Evolutionary conservation across 2,329 filamentous ascomycete genomes (phyloP).

Genomic region (Colletotrichum kahawae): DNA sequence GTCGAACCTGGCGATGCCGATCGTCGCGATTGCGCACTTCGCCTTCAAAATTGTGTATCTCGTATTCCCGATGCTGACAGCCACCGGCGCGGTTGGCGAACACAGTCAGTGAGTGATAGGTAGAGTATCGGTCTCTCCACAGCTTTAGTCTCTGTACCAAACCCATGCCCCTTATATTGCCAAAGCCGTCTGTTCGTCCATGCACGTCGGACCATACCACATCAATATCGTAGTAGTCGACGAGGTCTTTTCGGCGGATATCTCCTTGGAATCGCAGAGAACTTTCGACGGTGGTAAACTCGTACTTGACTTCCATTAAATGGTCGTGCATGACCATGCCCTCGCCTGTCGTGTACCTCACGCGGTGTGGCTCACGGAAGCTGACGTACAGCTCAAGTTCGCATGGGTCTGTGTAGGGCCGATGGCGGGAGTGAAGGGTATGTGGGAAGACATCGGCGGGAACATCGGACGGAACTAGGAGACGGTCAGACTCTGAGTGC

Average conservation of each 20-base stretch:
- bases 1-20: constrained; percentile 47
- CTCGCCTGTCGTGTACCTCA: constrained; percentile 52
- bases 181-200: constrained; percentile 53
- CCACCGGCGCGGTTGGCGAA: constrained; percentile 52
- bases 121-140: constrained; percentile 54
- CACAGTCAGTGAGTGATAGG: constrained; percentile 52
- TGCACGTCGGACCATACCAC: constrained; percentile 58
- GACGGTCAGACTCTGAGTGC: constrained; percentile 3
- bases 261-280: constrained; percentile 56
- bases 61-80: constrained; percentile 50
- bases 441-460: constrained; percentile 52
- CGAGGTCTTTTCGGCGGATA: constrained; percentile 49
- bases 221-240: constrained; percentile 58
- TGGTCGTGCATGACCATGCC: constrained; percentile 54
- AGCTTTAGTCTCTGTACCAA: constrained; percentile 58
- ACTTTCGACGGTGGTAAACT: constrained; percentile 53
- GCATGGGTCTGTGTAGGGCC: constrained; percentile 53
- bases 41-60: constrained; percentile 51
- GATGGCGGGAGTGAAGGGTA: constrained; percentile 55
- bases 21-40: constrained; percentile 53
- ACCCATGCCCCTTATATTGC: constrained; percentile 54
- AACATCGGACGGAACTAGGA: constrained; percentile 48
- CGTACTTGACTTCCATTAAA: constrained; percentile 52
- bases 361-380: constrained; percentile 52
- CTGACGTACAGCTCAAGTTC: constrained; percentile 55